These are phyloP conservation scores for Candida rishiriensis DNA, from an alignment of 805 yeast genomes.

Conservation along the genomic window DNA sequence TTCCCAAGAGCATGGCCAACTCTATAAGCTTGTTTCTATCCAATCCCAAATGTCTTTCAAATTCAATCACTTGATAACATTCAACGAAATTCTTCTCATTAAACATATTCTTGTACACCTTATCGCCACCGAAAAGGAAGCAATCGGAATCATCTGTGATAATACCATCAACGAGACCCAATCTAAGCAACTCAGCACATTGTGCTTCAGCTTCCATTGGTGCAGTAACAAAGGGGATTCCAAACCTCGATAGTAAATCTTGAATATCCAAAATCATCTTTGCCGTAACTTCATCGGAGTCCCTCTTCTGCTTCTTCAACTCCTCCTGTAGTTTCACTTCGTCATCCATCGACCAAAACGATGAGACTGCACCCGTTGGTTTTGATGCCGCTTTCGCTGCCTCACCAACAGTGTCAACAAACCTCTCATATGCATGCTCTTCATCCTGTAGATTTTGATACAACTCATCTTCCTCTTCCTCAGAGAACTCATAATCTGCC, in stretches of 20 bases:
- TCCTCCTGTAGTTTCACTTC: slow-evolving; percentile 55
- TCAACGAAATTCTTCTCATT: slow-evolving; percentile 91
- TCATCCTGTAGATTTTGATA: slow-evolving; percentile 63
- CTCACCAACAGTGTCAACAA: slow-evolving; percentile 38
- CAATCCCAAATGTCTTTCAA: slow-evolving; percentile 63
- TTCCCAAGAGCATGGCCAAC: slow-evolving; percentile 80
- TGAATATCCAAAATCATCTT: slow-evolving; percentile 89
- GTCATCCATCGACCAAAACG: slow-evolving; percentile 32
- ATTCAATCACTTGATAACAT: slow-evolving; percentile 58
- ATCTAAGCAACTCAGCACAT: slow-evolving; percentile 72
- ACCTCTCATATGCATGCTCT: slow-evolving; percentile 64
- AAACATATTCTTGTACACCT: slow-evolving; percentile 87
- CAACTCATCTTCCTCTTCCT: slow-evolving; percentile 71
- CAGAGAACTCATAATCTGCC: slow-evolving; percentile 62
- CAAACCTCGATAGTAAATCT: slow-evolving; percentile 79
- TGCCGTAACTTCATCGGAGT: slow-evolving; percentile 85
- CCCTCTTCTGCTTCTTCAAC: slow-evolving; percentile 66
- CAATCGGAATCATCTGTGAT: slow-evolving; percentile 98
- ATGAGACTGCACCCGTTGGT: neutral
- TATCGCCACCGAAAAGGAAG: slow-evolving; percentile 84
- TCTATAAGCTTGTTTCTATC: slow-evolving; percentile 63
- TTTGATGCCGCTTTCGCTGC: neutral
- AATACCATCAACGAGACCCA: slow-evolving; percentile 86
- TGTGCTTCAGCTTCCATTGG: slow-evolving; percentile 99
- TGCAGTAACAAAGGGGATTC: slow-evolving; percentile 91